Percentiles rank a stretch among this genome's conserved stretches.
phyloP scores from a whole-genome alignment of 306 rosid species.

The Fragaria nilgerrensis region DNA sequence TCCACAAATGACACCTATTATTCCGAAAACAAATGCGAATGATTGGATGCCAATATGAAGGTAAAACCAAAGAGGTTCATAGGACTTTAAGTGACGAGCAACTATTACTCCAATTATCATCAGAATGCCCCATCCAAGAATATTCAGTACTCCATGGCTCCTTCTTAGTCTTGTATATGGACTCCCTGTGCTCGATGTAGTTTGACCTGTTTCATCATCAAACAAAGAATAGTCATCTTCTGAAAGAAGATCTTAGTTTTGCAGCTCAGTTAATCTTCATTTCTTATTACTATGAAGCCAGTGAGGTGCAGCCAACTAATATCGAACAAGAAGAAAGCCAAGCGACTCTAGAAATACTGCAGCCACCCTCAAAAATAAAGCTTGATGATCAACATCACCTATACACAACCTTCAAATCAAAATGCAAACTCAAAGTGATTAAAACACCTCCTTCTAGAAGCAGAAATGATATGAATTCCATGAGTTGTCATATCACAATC shows the following conservation, averaged over 20 bases:
- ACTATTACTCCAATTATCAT: constrained; percentile 63
- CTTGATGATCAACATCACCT: background rate
- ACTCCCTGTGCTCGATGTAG: background rate
- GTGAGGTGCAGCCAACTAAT: background rate
- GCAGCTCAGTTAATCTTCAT: background rate
- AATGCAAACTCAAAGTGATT: background rate
- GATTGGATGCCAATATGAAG: constrained; percentile 52
- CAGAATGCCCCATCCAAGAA: constrained; percentile 72
- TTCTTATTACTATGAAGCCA: background rate
- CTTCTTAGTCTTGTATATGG: constrained; percentile 40
- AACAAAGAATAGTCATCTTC: background rate
- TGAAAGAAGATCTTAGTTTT: background rate
- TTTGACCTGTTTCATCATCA: constrained; percentile 38
- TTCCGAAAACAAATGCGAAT: constrained; percentile 51
- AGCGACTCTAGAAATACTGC: background rate
- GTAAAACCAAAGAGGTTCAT: constrained; percentile 68
- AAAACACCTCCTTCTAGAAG: background rate
- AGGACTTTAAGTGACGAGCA: constrained; percentile 55
- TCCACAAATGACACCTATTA: constrained; percentile 55
- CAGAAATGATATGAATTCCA: background rate
- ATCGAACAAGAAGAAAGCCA: background rate
- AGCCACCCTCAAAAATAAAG: background rate
- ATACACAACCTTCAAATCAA: background rate
- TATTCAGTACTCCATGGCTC: constrained; percentile 66
- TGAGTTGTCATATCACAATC: constrained; percentile 1